phyloP scores from a whole-genome alignment of 169 alveolate genomes.

The Eimeria maxima region DNA sequence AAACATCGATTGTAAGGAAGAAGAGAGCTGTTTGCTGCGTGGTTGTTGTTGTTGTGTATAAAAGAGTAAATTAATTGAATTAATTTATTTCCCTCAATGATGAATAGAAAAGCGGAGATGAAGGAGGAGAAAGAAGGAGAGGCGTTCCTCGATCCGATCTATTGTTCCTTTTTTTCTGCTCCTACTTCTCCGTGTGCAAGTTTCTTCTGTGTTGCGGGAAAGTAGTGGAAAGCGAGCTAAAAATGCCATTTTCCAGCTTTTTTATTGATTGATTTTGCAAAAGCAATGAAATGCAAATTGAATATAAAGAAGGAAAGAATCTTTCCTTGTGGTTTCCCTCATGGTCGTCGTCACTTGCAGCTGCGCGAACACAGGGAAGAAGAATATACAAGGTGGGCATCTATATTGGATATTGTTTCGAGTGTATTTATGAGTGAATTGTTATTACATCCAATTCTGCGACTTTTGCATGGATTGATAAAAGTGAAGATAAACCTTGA shows the following conservation, averaged over 20 bases:
- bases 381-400: not conserved
- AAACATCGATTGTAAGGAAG: too few species aligned
- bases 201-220: not conserved
- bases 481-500: not conserved
- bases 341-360: not conserved
- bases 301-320: not conserved
- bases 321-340: not conserved
- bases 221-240: not conserved
- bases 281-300: not conserved
- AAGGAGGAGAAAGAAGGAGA: too few species aligned
- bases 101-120: too few species aligned
- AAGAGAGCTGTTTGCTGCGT: too few species aligned
- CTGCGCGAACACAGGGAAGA: not conserved
- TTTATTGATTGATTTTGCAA: not conserved
- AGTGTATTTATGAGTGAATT: not conserved
- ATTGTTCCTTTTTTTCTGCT: too few species aligned
- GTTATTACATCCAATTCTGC: not conserved
- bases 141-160: not conserved
- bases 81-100: too few species aligned
- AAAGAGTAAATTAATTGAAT: too few species aligned
- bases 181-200: too few species aligned
- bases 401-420: not conserved
- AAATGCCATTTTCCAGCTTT: not conserved
- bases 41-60: too few species aligned
- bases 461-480: not conserved